phyloP scores from a whole-genome alignment of 73 alveolate species.

The Tetrahymena thermophila region DNA sequence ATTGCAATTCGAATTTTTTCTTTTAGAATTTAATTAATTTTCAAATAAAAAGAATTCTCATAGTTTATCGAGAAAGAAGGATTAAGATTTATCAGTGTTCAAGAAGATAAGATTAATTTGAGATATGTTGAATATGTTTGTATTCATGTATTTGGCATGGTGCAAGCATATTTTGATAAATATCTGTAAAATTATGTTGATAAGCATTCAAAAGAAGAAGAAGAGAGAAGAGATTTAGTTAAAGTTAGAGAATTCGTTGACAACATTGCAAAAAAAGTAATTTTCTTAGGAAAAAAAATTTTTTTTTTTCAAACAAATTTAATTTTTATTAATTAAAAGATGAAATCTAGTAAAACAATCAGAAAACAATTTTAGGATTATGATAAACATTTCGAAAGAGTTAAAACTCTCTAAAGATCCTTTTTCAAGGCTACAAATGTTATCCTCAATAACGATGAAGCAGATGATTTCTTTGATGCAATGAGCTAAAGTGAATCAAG shows the following conservation, averaged over 20 bases:
- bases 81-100: neutral
- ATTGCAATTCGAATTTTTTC: too few species aligned
- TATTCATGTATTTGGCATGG: neutral
- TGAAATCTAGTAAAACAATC: neutral
- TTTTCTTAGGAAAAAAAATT: too few species aligned
- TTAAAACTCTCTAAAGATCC: neutral
- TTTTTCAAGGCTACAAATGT: neutral
- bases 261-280: neutral
- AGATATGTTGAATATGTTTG: neutral
- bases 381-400: neutral
- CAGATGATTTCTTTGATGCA: neutral
- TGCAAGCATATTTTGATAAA: neutral
- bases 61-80: neutral
- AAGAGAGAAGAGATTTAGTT: neutral
- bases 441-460: neutral
- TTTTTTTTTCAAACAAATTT: neutral
- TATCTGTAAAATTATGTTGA: neutral
- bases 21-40: neutral
- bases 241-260: neutral
- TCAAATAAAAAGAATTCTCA: neutral
- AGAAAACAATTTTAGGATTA: neutral
- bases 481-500: neutral
- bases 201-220: neutral
- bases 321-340: neutral
- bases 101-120: conserved; percentile 7